Conservation (phyloP, 2,329 filamentous ascomycete genomes). For the Neurospora sp. region DNA sequence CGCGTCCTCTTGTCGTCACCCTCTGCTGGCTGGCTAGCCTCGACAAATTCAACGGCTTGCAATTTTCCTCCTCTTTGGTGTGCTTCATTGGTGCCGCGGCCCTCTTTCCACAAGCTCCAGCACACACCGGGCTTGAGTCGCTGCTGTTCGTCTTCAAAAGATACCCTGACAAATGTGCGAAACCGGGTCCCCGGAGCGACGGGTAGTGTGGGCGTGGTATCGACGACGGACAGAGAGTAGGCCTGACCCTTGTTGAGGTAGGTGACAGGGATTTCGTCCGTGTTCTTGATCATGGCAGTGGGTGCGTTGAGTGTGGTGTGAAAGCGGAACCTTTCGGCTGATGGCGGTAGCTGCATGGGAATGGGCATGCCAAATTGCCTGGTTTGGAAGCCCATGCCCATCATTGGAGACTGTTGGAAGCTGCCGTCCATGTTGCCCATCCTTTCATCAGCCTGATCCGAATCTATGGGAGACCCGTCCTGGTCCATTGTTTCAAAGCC, state of each 20-base stretch:
- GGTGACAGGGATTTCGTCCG: conserved; percentile 89
- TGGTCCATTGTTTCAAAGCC: conserved; percentile 72
- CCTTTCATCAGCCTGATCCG: conserved; percentile 38
- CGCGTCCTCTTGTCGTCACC: conserved; percentile 57
- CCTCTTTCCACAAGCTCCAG: conserved; percentile 88
- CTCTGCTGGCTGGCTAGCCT: conserved; percentile 47
- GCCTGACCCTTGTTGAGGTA: conserved; percentile 97
- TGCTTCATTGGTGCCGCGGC: conserved; percentile 87
- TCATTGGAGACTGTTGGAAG: conserved; percentile 52
- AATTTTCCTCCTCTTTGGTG: conserved; percentile 87
- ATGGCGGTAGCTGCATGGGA: conserved; percentile 37
- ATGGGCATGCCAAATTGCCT: conserved; percentile 36
- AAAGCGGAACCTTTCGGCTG: conserved; percentile 71
- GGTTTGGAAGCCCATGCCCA: conserved; percentile 45
- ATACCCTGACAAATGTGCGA: conserved; percentile 86
- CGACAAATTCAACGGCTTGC: conserved; percentile 91
- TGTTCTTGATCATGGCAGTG: conserved; percentile 88
- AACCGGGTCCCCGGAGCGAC: conserved; percentile 58
- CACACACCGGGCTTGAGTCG: conserved; percentile 61
- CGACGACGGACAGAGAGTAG: conserved; percentile 76
- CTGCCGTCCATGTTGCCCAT: conserved; percentile 48
- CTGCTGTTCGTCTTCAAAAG: conserved; percentile 94
- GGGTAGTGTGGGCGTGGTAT: conserved; percentile 57
- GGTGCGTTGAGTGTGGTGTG: conserved; percentile 85
- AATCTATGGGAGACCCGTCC: conserved; percentile 58